Conservation (phyloP, 306 rosid species). For the Alnus glutinosa region DNA sequence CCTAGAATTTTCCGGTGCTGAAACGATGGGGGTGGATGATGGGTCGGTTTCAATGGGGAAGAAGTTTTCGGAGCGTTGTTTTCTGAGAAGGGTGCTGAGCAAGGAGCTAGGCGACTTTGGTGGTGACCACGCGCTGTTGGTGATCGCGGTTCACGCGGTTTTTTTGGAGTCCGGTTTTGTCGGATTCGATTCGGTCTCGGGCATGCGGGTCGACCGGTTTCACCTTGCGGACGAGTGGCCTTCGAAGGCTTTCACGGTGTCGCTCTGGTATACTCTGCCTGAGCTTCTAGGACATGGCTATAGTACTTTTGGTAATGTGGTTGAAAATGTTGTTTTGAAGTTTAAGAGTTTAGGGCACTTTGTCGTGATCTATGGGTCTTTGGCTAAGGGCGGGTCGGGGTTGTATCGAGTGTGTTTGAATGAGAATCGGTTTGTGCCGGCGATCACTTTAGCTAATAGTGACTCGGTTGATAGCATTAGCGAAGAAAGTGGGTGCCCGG, state of each 20-base stretch:
- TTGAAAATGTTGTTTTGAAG: slow-evolving; percentile 47
- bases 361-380: slow-evolving; percentile 63
- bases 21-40: slow-evolving; percentile 34
- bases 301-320: slow-evolving; percentile 4
- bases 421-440: slow-evolving; percentile 38
- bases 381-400: slow-evolving; percentile 41
- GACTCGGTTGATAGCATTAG: slow-evolving; percentile 24
- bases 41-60: slow-evolving; percentile 35
- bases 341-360: slow-evolving; percentile 59
- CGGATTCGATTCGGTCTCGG: slow-evolving; percentile 38
- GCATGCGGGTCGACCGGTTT: slow-evolving; percentile 30
- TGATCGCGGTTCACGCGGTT: slow-evolving; percentile 60
- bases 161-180: slow-evolving; percentile 80
- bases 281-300: slow-evolving; percentile 41
- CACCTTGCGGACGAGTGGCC: slow-evolving; percentile 43
- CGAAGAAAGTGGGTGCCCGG: slow-evolving; percentile 18
- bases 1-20: slow-evolving; percentile 16
- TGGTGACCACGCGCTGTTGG: slow-evolving; percentile 44
- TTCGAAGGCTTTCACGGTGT: slow-evolving; percentile 38
- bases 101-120: slow-evolving; percentile 43
- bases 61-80: slow-evolving; percentile 43
- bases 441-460: slow-evolving; percentile 36
- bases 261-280: slow-evolving; percentile 61
- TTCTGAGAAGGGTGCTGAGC: slow-evolving; percentile 49
- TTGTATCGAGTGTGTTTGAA: slow-evolving; percentile 49